These are phyloP conservation scores for Allium sativum DNA, from an alignment of 106 monocot species.

Conservation along the genomic window DNA sequence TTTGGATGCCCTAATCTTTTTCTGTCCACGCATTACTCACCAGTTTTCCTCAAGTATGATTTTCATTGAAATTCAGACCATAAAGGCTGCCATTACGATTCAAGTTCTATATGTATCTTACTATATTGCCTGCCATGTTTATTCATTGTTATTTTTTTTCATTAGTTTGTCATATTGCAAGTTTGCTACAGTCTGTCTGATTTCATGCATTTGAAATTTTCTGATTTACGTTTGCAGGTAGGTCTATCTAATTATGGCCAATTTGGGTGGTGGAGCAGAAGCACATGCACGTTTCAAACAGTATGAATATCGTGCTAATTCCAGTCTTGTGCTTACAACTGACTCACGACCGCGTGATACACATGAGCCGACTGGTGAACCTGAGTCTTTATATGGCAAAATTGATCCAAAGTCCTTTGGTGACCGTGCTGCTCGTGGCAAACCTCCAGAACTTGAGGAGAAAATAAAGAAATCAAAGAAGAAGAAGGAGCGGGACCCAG, in stretches of 20 bases:
- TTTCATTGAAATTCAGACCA: too few relatives aligned
- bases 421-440: constrained; percentile 73
- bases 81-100: too few relatives aligned
- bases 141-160: too few relatives aligned
- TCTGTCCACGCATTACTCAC: too few relatives aligned
- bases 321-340: constrained; percentile 91
- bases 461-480: constrained; percentile 72
- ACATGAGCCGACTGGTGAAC: constrained; percentile 97
- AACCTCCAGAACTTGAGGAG: constrained; percentile 81
- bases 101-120: too few relatives aligned
- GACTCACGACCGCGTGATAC: constrained; percentile 95
- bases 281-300: constrained; percentile 94
- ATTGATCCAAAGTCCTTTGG: constrained; percentile 76
- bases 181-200: too few relatives aligned
- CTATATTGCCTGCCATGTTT: too few relatives aligned
- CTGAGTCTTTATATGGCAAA: constrained; percentile 85
- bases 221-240: too few relatives aligned
- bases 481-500: constrained; percentile 53
- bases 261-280: constrained; percentile 90
- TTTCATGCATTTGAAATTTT: too few relatives aligned
- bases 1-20: too few relatives aligned
- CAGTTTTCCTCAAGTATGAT: too few relatives aligned
- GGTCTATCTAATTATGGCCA: constrained; percentile 29
- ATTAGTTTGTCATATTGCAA: too few relatives aligned
- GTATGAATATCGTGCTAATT: constrained; percentile 96